Conservation (phyloP, 2,329 filamentous ascomycete genomes). For the Fusarium pseudonygamai region DNA sequence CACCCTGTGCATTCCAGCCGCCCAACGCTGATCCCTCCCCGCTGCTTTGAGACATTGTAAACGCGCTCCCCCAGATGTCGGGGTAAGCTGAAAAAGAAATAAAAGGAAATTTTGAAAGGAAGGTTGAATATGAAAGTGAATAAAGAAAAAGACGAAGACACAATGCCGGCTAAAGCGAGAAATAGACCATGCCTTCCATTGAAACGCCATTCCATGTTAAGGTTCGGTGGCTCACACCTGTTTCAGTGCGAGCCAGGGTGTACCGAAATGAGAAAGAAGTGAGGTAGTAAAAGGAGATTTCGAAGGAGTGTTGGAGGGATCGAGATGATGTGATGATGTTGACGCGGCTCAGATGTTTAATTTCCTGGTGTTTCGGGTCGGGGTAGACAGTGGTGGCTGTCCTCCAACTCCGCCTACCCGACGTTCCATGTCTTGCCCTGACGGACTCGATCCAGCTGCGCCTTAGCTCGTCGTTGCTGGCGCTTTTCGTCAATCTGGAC, state of each 20-base stretch:
- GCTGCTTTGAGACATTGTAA: conserved; percentile 35
- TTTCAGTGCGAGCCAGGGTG: conserved; percentile 19
- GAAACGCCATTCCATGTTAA: conserved; percentile 44
- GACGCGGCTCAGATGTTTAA: conserved; percentile 6
- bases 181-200: conserved; percentile 37
- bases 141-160: conserved; percentile 35
- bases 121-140: conserved; percentile 16
- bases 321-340: not conserved
- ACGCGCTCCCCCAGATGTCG: conserved; percentile 1
- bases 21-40: conserved; percentile 32
- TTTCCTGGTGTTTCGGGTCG: conserved; percentile 3
- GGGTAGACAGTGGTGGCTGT: conserved; percentile 44
- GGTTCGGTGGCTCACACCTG: conserved; percentile 26
- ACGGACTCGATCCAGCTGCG: conserved; percentile 53
- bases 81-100: conserved; percentile 18
- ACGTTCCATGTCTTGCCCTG: conserved; percentile 45
- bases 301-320: conserved; percentile 21
- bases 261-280: conserved; percentile 25
- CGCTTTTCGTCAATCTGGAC: conserved; percentile 81
- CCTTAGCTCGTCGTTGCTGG: conserved; percentile 70
- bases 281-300: conserved; percentile 4
- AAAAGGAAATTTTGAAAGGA: conserved; percentile 20
- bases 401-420: conserved; percentile 43
- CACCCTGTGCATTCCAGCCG: conserved; percentile 36
- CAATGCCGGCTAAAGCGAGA: conserved; percentile 39